Evolutionary conservation across 2,329 filamentous ascomycete species (phyloP), one percentile per base, ranked within the genome.

Genomic region (Gremmenia infestans): DNA sequence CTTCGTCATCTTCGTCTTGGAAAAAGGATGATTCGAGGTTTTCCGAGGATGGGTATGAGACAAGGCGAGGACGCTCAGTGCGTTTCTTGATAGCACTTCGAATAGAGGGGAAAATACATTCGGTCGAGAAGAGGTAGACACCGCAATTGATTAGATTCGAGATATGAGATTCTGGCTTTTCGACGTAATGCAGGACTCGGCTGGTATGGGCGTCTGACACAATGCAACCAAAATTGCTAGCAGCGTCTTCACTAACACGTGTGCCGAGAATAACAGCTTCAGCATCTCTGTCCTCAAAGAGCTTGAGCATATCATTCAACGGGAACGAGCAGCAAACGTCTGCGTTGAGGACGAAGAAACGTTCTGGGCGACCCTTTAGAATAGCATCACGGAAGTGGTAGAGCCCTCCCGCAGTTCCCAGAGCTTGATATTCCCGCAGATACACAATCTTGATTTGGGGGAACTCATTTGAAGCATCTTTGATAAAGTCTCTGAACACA

Each of bases 381-480:
- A 99, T 97, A 63, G 91, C 91, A 82, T 99, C 94, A 71, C 94
- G 91, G 85, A 99, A 97, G 78, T 97, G 94, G 81, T 97, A 99
- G 47, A 99, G 84, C 60, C 94, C 94, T 66, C 94, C 94, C 32
- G 94, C 94, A 14, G 94, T 97, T 71, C 94, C 94, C 60, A 99
- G 78, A 57, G 94, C 92, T 74, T 96, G 88, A 78, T 99, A 99
- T 79, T 99, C 94, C 71, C 94, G 89, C 53, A 99, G 84, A 77
- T 99, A 99, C 73, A 92, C 91, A 76, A 97, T 91, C 67, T 86
- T 85, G 68, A 97, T 85, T 70, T 90, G 83, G 53, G 92, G 91
- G 77, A 96, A 96, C 71, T 90, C 88, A 72, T 83, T 83, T 59
- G 85, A 80, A 59, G 91, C 85, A 71, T 96, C 89, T 76, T 96